Evolutionary conservation across 345 rosid genomes (phyloP), one percentile per base, ranked within the genome.

Genomic region (Populus pruinosa): DNA sequence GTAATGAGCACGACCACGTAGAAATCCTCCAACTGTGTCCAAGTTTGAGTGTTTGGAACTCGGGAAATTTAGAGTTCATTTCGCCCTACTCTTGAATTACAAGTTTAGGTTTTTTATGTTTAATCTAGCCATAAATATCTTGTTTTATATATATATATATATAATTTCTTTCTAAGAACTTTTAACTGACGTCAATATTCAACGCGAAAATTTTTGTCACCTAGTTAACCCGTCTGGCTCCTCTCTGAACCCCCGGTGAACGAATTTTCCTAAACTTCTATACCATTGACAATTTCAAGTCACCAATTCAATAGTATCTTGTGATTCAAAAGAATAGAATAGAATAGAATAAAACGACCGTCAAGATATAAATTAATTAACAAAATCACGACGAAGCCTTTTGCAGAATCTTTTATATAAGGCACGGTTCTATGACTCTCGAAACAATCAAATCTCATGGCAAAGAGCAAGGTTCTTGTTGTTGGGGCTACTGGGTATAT

Each of bases 401-500:
- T n/a, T 56, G 62, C 62, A n/a, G 62, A 56, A 41, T 41, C 23
- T 1, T n/a, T n/a, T n/a, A 2, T 56, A 56, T 0, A 56, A 56
- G 62, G 9, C 62, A 56, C 0, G 10, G 62, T 8, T n/a, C 27
- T 25, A 10, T 3, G 63, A 25, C 14, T 11, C 29, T 9, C 5
- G 64, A 23, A 59, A 10, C 14, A 9, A n/a, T 23, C 6, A 59
- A 4, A 4, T 9, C 29, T 27, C 14, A 81, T 83, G 89, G 84
- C 25, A 21, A 86, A 87, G 84, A 81, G 87, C 78, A 88, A 74
- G 77, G 88, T 91, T 63, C 87, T 91, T 8, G 85, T 91, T 0
- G 94, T 89, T 5, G 94, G 94, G 0, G 94, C 83, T 8, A 91
- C 90, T 0, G 94, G 94, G 8, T 91, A 88, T 67, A 76, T 88